Base-by-base conservation (phyloP, 352 stramenopile species). In the Pythium pyrilobum region DNA sequence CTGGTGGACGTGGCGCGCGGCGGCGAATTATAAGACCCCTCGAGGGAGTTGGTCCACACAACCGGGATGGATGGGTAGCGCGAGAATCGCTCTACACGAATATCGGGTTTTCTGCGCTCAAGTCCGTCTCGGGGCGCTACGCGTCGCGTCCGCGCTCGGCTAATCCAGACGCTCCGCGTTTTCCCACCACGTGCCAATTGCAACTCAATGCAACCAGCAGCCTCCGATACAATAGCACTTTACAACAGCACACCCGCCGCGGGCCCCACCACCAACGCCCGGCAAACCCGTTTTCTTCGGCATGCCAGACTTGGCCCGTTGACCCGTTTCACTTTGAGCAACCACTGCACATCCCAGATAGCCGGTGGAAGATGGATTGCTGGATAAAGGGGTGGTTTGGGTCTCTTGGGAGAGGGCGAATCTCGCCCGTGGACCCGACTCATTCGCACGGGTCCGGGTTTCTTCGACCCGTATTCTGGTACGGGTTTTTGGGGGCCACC, bases 191-290 rank as follows among this genome's bases (percentile, higher is more conserved):
- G 39, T 54, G 45, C 56, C 58, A 66, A 66, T 66, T 66, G 58
- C 58, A 66, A 66, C 58, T 66, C 58, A 66, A 59, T 65, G 57
- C 49, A 36, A n/a, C 37, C 49, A 45, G 34, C 58, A 39, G 48
- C 39, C 55, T 52, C 55, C 46, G 42, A 32, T 54, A 39, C 55
- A 42, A 46, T 51, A 48, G 45, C 37, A 33, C 42, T 47, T 47
- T 29, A 49, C 46, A 55, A 52, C 49, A 59, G 33, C 23, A 21
- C 38, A 8, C 24, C 15, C 11, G 13, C 15, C 45, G 46, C 42
- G 34, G 43, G 49, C 46, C 32, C 47, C 49, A 59, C 56, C 48
- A 53, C 48, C 48, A 52, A 64, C 43, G 24, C 31, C 16, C 8
- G 46, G 10, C 32, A 58, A 38, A 57, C 47, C 47, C 47, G 52